Evolutionary conservation across 176 grass and related monocot species (phyloP).

Genomic region (Phyllostachys edulis): DNA sequence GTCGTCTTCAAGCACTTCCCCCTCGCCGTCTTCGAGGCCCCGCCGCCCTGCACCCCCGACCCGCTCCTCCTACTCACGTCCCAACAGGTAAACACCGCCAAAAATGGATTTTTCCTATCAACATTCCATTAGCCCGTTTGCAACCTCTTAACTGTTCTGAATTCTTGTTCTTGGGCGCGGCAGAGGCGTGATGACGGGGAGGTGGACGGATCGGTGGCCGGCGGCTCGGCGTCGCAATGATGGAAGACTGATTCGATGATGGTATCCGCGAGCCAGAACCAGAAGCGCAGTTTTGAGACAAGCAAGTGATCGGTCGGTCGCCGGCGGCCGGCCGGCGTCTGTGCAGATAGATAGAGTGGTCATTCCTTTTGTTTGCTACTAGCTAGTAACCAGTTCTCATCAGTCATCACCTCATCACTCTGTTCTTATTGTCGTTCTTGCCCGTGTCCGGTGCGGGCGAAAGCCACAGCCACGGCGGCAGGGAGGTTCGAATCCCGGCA

Average conservation of each 20-base stretch:
- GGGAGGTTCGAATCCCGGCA: neutral
- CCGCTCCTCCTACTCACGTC: neutral
- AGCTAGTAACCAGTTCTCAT: constrained; percentile 3
- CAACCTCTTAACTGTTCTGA: neutral
- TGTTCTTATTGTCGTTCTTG: constrained; percentile 3
- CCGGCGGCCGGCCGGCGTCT: neutral
- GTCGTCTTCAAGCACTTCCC: constrained; percentile 74
- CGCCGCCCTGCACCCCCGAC: constrained; percentile 59
- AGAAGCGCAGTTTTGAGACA: constrained; percentile 44
- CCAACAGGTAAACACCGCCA: constrained; percentile 3
- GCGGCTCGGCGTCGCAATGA: constrained; percentile 16
- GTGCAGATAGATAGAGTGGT: constrained; percentile 49
- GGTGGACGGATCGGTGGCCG: neutral
- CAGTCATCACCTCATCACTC: constrained; percentile 8
- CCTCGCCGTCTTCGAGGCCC: constrained; percentile 65
- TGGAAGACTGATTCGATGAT: neutral
- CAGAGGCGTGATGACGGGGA: constrained; percentile 15
- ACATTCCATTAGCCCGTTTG: neutral
- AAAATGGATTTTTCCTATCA: neutral
- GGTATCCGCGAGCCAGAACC: neutral
- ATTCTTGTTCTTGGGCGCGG: neutral
- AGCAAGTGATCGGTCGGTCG: neutral
- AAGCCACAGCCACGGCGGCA: neutral
- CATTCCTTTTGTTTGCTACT: constrained; percentile 35
- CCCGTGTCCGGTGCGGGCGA: neutral